These are phyloP conservation scores for Fusarium praegraminearum DNA, from an alignment of 2,329 filamentous ascomycete species.

Conservation along the genomic window DNA sequence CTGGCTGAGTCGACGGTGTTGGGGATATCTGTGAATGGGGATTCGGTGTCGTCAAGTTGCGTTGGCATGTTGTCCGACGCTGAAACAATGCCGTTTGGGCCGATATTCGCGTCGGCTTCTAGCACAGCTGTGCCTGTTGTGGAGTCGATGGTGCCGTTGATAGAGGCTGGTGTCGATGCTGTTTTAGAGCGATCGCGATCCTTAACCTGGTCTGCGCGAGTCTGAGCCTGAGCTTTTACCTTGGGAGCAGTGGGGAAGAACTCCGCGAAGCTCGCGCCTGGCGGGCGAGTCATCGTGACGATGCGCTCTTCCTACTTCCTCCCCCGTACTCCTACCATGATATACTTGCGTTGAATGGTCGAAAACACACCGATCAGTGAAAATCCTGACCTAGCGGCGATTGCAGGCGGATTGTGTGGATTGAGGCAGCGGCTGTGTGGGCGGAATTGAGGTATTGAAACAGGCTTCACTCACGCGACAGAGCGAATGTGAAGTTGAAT, in stretches of 20 bases:
- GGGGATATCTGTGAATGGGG: constrained; percentile 72
- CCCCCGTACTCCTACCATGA: constrained; percentile 68
- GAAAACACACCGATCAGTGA: constrained; percentile 14
- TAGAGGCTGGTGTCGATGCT: constrained; percentile 28
- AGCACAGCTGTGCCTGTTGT: constrained; percentile 40
- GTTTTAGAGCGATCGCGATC: constrained; percentile 51
- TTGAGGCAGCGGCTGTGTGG: constrained; percentile 24
- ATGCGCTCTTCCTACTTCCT: constrained; percentile 64
- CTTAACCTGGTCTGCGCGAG: constrained; percentile 50
- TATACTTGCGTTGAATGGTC: constrained; percentile 57
- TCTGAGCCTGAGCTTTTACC: constrained; percentile 62
- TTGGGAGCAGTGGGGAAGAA: constrained; percentile 86
- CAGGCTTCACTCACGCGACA: constrained; percentile 60
- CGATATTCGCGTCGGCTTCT: constrained; percentile 45
- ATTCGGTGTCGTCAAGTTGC: constrained; percentile 68
- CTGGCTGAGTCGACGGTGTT: constrained; percentile 79
- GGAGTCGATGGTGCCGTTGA: constrained; percentile 43
- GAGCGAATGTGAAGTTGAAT: constrained; percentile 44
- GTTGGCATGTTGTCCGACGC: constrained; percentile 46
- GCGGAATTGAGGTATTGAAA: constrained; percentile 42
- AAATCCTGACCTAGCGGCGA: constrained; percentile 14
- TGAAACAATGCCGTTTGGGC: constrained; percentile 36
- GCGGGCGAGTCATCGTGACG: constrained; percentile 81
- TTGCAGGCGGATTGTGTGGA: constrained; percentile 14
- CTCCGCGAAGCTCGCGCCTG: constrained; percentile 83